phyloP scores from a whole-genome alignment of 208 protist genomes.

The Crithidia mellificae region DNA sequence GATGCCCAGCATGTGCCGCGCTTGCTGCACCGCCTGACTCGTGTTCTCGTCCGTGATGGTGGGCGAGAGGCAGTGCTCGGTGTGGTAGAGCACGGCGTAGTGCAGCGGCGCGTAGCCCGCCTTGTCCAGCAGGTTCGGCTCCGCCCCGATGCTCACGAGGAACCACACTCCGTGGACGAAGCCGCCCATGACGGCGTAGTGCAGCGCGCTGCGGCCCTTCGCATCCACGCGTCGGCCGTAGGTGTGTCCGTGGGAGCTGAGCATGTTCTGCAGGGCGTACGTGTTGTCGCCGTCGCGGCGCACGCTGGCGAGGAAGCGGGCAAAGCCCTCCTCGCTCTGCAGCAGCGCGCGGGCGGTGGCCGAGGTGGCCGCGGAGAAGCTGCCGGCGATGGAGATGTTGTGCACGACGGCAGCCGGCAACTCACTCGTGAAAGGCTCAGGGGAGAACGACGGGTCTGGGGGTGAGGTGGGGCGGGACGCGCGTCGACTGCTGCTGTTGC shows the following conservation, averaged over 20 bases:
- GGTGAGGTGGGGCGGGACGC: background rate
- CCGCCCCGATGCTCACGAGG: conserved; percentile 36
- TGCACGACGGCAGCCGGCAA: conserved; percentile 10
- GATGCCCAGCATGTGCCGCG: conserved; percentile 23
- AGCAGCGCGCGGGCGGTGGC: conserved; percentile 10
- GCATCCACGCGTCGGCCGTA: conserved; percentile 27
- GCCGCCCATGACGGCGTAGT: conserved; percentile 38
- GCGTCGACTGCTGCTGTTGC: background rate
- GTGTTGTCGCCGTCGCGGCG: conserved; percentile 37
- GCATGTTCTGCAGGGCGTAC: conserved; percentile 27
- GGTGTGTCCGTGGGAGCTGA: conserved; percentile 17
- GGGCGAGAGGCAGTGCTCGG: conserved; percentile 10
- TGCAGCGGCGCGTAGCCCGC: conserved; percentile 47
- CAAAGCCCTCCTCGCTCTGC: conserved; percentile 32
- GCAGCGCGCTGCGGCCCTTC: conserved; percentile 36
- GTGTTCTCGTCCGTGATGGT: conserved; percentile 19
- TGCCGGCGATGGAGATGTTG: conserved; percentile 13
- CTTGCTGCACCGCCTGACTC: conserved; percentile 18
- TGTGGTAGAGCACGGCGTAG: conserved; percentile 39
- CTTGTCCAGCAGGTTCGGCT: conserved; percentile 38
- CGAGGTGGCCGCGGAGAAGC: conserved; percentile 9
- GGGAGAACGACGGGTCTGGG: background rate
- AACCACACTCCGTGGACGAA: conserved; percentile 33
- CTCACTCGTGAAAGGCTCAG: conserved; percentile 6
- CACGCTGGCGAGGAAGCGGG: conserved; percentile 30